Conservation (phyloP, 2,329 filamentous ascomycete genomes). For the Colletotrichum navitas region DNA sequence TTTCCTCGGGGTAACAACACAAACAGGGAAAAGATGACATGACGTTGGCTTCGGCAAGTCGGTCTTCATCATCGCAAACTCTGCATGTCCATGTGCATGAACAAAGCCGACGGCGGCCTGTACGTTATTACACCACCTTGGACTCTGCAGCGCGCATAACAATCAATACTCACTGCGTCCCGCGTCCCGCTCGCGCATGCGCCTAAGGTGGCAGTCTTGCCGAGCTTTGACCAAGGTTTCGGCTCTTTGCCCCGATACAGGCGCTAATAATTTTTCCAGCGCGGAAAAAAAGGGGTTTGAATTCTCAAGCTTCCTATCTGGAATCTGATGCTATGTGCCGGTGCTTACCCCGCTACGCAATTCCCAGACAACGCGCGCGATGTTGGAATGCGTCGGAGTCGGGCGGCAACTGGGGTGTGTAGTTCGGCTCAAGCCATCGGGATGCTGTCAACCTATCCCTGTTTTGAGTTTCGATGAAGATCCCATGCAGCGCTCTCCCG, state of each 20-base stretch:
- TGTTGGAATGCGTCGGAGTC: not conserved
- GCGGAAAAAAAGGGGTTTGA: not conserved
- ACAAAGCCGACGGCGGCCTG: not conserved
- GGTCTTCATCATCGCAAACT: constrained; percentile 10
- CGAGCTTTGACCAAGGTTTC: constrained; percentile 5
- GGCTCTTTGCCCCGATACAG: constrained; percentile 16
- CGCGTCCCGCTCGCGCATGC: not conserved
- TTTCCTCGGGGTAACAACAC: constrained; percentile 20
- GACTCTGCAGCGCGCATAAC: not conserved
- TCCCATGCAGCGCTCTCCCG: constrained; percentile 10
- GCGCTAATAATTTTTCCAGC: not conserved
- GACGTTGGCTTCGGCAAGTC: constrained; percentile 33
- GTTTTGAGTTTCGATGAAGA: not conserved
- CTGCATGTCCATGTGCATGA: not conserved
- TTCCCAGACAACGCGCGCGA: not conserved
- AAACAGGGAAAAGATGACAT: constrained; percentile 27
- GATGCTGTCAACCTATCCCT: not conserved
- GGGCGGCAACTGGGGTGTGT: too few species aligned
- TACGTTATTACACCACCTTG: not conserved
- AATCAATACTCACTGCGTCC: not conserved
- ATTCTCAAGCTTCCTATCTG: constrained; percentile 15
- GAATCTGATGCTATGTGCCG: not conserved
- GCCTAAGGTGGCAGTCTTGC: constrained; percentile 1
- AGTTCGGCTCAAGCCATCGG: not conserved
- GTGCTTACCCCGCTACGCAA: not conserved